Conservation (phyloP, 2,329 filamentous ascomycete species). For the Pleoardoris graminearum region DNA sequence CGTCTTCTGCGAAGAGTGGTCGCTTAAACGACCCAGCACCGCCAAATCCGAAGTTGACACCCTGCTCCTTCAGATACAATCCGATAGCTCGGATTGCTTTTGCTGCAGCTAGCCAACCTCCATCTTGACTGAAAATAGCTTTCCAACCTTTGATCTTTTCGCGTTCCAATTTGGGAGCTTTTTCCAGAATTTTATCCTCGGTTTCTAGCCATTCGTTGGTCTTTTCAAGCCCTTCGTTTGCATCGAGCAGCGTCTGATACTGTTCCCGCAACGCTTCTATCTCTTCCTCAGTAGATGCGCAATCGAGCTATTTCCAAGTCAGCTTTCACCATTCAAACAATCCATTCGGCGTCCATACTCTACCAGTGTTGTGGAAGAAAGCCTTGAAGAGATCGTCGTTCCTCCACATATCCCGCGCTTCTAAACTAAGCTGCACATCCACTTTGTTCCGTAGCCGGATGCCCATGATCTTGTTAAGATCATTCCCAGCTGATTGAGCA, state of each 20-base stretch:
- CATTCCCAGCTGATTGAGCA: constrained; percentile 55
- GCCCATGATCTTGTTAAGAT: constrained; percentile 55
- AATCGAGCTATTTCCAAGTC: constrained; percentile 31
- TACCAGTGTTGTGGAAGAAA: constrained; percentile 53
- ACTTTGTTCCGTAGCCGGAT: constrained; percentile 47
- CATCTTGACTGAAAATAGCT: constrained; percentile 49
- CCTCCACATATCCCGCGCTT: constrained; percentile 49
- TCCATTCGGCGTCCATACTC: constrained; percentile 17
- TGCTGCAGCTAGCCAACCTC: constrained; percentile 54
- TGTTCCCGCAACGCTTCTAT: constrained; percentile 39
- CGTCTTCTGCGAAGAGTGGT: constrained; percentile 47
- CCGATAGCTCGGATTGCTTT: constrained; percentile 55
- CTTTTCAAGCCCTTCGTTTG: constrained; percentile 39
- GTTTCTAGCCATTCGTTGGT: constrained; percentile 50
- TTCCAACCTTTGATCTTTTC: constrained; percentile 54
- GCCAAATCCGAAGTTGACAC: constrained; percentile 51
- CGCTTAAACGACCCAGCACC: constrained; percentile 50
- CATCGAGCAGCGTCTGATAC: constrained; percentile 44
- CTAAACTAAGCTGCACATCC: constrained; percentile 37
- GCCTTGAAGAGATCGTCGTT: constrained; percentile 51
- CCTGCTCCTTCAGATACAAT: constrained; percentile 41
- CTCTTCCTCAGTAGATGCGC: constrained; percentile 44
- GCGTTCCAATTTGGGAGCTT: constrained; percentile 45
- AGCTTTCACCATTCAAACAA: neutral
- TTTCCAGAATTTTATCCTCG: constrained; percentile 51